Base-by-base conservation (phyloP, 352 stramenopile species). In the Plasmopara halstedii region DNA sequence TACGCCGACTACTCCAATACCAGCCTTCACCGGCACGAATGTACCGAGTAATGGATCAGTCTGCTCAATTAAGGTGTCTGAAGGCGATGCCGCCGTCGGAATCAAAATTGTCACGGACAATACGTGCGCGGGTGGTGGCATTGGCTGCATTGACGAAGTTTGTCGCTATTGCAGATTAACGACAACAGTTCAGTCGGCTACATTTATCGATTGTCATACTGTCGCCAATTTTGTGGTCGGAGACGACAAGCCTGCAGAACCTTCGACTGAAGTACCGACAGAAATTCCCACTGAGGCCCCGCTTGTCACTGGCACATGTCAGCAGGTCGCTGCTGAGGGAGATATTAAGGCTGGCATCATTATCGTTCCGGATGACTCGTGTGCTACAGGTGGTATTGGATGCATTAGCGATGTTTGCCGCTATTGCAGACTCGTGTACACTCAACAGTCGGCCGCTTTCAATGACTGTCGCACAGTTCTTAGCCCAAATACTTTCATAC, bases 81-180 rank as follows among this genome's bases (percentile, higher is more conserved):
- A 55, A 0, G 50, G 55, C 1, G 56, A 64, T 14, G 53, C 43
- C 13, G 32, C 56, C 0, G 55, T 66, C n/a, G 66, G 62, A 6
- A 62, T 76, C 18, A 49, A 53, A 2, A 60, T 62, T 37, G 48
- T 67, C 2, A 26, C 46, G 8, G 66, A 71, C 17, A 18, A 11
- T 5, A 42, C 52, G 2, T 77, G 66, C 13, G 46, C 27, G 1
- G 37, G 11, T 13, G 63, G 66, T 15, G 66, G 66, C 8, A 41
- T 64, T n/a, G 63, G 63, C 6, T 73, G 66, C 34, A 69, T 65
- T 37, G 62, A 51, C 32, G 41, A 63, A 5, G 29, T 57, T 19
- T 77, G 66, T 10, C 62, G 63, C 14, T 77, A 66, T 31, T 80
- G 68, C 46, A 61, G 56, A 42, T 20, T 33, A 3, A 50, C n/a